Percentiles rank a stretch among this genome's conserved stretches.
Evolutionary conservation across 345 rosid genomes (phyloP).

Genomic region (Hibiscus mutabilis): DNA sequence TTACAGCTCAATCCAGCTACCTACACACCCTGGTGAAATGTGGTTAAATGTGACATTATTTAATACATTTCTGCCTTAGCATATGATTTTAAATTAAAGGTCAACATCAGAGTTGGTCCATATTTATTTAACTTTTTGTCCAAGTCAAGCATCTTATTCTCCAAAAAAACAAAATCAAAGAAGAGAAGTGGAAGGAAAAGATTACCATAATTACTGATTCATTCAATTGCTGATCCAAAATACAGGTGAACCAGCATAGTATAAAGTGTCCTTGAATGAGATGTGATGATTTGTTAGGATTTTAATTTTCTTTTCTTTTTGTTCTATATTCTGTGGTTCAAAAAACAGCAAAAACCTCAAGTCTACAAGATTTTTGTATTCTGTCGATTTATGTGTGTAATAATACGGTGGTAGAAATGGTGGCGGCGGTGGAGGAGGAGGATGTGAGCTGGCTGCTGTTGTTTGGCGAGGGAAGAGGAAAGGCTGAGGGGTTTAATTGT

Average conservation of each 20-base stretch:
- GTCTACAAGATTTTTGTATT: slow-evolving; percentile 6
- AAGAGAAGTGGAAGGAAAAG: neutral
- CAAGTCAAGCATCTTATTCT: neutral
- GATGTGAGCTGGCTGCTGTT: neutral
- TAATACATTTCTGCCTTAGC: neutral
- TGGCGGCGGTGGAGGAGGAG: neutral
- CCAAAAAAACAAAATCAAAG: neutral
- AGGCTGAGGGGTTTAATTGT: neutral
- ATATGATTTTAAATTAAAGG: slow-evolving; percentile 1
- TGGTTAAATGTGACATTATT: neutral
- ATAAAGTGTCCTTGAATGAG: neutral
- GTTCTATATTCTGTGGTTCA: slow-evolving; percentile 7
- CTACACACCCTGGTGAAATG: neutral
- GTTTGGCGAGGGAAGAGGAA: neutral
- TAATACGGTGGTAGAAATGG: slow-evolving; percentile 5
- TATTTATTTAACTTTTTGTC: neutral
- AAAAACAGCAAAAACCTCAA: slow-evolving; percentile 5
- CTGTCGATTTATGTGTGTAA: slow-evolving; percentile 9
- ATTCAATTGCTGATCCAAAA: neutral
- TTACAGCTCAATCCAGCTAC: slow-evolving; percentile 4
- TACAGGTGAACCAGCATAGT: slow-evolving; percentile 1
- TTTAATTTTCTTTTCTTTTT: neutral
- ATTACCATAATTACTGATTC: neutral
- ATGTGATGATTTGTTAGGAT: slow-evolving; percentile 7
- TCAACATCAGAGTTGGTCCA: slow-evolving; percentile 5